Evolutionary conservation across 1,139 yeast genomes (phyloP), one percentile per base, ranked within the genome.

Genomic region (Arxiozyma slooffiae): DNA sequence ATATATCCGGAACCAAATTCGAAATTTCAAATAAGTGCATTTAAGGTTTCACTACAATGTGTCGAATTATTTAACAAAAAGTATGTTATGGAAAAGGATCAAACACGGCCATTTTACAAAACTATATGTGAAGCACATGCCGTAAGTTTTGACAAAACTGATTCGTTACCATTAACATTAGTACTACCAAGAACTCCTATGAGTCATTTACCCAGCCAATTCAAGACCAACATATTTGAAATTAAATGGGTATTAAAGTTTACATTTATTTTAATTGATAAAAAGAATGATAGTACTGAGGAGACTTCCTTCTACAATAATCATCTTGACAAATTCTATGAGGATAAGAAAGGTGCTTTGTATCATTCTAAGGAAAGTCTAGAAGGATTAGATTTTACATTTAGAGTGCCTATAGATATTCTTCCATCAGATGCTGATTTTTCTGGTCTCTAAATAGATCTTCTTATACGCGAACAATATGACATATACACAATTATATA

Each of bases 171-270:
- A 1, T 53, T 67, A 5, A 61, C 62, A 43, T 58, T 71, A 11
- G 53, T 67, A 3, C 63, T 70, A 9, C 63, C 69, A 30, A 57
- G 60, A 36, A 58, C 71, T 8, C 68, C 68, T 17, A 57, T 57
- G 50, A 55, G 56, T 38, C 60, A 60, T 48, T 47, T 63, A n/a
- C 59, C 71, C 1, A 61, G 67, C 40, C 73, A 69, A 49, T 70
- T 70, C 52, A 69, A 62, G 49, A 63, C 72, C 0, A 66, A 67
- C 47, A 52, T 70, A 1, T 69, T 70, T 49, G 71, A 70, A 47
- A 48, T 59, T 14, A 69, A 63, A 52, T 70, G 72, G 72, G 59
- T n/a, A 53, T 30, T 70, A 9, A 53, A 56, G 3, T 41, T 70
- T 9, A 67, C 64, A 51, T 67, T 70, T 45, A 67, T 69, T 18